A percentile compares a stretch with the other conserved stretches of the same genome.
Conservation (phyloP, 805 yeast species). For the Nakazawaea anatomiae region DNA sequence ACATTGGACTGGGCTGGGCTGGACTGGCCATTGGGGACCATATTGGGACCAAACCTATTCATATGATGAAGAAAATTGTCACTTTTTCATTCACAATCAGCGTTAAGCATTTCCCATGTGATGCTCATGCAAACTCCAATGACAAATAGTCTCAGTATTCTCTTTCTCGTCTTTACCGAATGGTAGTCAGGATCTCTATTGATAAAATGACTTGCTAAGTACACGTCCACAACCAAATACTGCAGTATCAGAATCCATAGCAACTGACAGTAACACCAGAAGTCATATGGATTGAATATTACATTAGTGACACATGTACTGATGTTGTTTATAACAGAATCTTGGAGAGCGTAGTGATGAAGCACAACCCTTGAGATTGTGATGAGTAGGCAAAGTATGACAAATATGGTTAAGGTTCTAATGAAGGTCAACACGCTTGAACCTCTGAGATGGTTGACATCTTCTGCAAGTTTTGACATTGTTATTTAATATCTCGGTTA, state of each 20-base stretch:
- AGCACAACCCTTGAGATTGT: not conserved
- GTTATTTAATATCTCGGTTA: too few species aligned
- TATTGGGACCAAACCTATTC: too few species aligned
- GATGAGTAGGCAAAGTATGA: not conserved
- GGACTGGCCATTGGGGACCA: too few species aligned
- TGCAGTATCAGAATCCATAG: conserved; percentile 1
- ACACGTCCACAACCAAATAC: conserved; percentile 1
- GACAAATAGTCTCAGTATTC: conserved; percentile 5
- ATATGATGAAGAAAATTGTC: not conserved
- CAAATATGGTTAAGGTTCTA: not conserved
- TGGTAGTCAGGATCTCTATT: not conserved
- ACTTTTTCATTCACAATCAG: not conserved
- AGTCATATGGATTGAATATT: not conserved
- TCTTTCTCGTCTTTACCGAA: not conserved
- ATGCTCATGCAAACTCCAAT: conserved; percentile 2
- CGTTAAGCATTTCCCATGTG: conserved; percentile 1
- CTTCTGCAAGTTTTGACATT: not conserved
- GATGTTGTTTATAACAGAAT: not conserved
- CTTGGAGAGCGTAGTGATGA: not conserved
- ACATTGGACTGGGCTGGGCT: too few species aligned
- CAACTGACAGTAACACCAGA: not conserved
- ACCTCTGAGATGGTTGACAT: not conserved
- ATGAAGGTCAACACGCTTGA: not conserved
- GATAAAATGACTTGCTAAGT: not conserved
- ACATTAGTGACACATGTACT: not conserved